A percentile compares a stretch with the other conserved stretches of the same genome.
Conservation (phyloP, 768 basidiomycete genomes). For the Boletus edulis region DNA sequence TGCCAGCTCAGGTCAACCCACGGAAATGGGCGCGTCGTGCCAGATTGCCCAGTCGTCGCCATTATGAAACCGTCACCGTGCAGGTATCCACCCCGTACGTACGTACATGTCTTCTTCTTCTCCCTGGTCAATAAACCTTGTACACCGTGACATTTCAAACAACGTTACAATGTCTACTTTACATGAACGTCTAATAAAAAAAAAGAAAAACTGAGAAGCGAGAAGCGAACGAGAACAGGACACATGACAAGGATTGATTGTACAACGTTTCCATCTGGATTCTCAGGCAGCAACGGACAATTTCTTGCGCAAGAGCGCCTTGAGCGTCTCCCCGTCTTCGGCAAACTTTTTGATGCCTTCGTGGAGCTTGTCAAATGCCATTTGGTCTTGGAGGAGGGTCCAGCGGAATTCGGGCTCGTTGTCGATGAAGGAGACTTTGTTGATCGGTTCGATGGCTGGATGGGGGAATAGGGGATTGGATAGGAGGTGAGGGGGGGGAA, state of each 20-base stretch:
- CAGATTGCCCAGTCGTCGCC: too few species aligned
- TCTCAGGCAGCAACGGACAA: constrained; percentile 29
- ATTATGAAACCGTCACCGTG: too few species aligned
- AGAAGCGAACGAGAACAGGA: too few species aligned
- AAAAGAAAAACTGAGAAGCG: not conserved
- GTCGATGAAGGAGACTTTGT: constrained; percentile 84
- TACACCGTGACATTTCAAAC: too few species aligned
- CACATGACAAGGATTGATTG: too few species aligned
- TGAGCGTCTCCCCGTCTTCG: constrained; percentile 90
- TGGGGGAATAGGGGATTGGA: not conserved
- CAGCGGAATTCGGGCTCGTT: constrained; percentile 97
- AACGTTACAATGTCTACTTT: not conserved
- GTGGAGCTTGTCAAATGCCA: constrained; percentile 99
- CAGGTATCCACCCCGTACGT: too few species aligned
- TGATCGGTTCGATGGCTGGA: constrained; percentile 52
- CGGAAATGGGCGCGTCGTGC: too few species aligned
- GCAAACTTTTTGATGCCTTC: constrained; percentile 99
- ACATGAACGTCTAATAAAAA: not conserved
- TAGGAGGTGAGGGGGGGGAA: not conserved
- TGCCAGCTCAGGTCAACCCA: too few species aligned
- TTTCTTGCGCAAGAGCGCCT: constrained; percentile 73
- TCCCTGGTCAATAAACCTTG: too few species aligned
- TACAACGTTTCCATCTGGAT: too few species aligned
- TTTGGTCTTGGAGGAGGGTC: constrained; percentile 85
- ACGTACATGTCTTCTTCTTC: not conserved